Percentiles rank a stretch among this genome's conserved stretches.
These are phyloP conservation scores for Citrus mangshanensis DNA, from an alignment of 345 rosid species.

Conservation along the genomic window DNA sequence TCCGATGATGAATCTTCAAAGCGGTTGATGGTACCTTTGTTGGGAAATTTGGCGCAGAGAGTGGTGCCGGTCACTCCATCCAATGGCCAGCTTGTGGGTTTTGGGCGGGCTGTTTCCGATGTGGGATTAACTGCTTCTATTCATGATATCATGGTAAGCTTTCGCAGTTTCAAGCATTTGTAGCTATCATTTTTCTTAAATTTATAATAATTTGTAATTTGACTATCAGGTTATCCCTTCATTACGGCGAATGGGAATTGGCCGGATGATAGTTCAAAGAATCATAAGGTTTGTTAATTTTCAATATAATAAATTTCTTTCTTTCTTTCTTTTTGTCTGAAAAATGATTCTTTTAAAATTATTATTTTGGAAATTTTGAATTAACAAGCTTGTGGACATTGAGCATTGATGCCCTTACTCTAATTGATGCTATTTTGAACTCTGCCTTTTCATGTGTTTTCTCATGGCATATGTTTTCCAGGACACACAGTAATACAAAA, in stretches of 20 bases:
- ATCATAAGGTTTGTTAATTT: conserved; percentile 55
- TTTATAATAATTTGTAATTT: conserved; percentile 7
- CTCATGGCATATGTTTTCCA: not conserved
- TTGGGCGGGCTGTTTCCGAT: conserved; percentile 88
- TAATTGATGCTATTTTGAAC: not conserved
- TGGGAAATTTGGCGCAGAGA: conserved; percentile 37
- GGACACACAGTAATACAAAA: not conserved
- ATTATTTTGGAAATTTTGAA: not conserved
- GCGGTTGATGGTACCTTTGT: conserved; percentile 8
- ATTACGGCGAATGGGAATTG: conserved; percentile 67
- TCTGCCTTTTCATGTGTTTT: not conserved
- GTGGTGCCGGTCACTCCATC: conserved; percentile 49
- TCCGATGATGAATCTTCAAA: not conserved
- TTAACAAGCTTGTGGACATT: not conserved
- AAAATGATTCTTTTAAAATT: not conserved
- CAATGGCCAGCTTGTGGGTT: conserved; percentile 62
- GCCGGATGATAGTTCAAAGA: conserved; percentile 64
- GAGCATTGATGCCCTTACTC: not conserved
- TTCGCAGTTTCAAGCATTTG: not conserved
- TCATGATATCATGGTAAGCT: conserved; percentile 65
- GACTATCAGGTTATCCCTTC: conserved; percentile 75
- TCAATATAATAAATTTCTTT: not conserved
- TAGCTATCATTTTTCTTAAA: not conserved
- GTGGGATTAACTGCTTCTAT: conserved; percentile 80
- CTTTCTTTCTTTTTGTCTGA: not conserved